Evolutionary conservation across 177 flowering plant genomes (phyloP), one percentile per base, ranked within the genome.

Genomic region (Vitis hybrid): DNA sequence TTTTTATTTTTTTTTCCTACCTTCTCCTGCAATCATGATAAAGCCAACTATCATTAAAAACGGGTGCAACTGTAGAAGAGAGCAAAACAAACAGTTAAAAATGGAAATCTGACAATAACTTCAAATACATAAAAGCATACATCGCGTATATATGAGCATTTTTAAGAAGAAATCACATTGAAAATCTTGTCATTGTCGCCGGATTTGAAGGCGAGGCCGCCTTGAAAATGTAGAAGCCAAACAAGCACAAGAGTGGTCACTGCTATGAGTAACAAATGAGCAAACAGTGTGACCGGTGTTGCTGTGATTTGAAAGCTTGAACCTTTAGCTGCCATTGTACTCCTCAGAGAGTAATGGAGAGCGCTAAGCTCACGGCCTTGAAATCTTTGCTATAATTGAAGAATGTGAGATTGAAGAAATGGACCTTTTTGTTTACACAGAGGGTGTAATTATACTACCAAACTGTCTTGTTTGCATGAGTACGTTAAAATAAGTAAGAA

Each of bases 221-320:
- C 79, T n/a, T 78, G 18, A 68, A 82, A 78, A 62, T 84, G 80
- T 1, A 83, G 78, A 11, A 84, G 77, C 85, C 86, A 84, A 62
- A 84, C 85, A 32, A 90, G 84, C 62, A 88, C 77, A 46, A 91
- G 83, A 5, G 79, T 76, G 6, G 72, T 55, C 13, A 88, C 74
- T 9, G 84, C 76, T 17, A 90, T 75, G 63, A 74, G 81, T 11
- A 86, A 27, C 71, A 91, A 66, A 69, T 88, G 90, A 0, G 84
- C 94, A 5, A 86, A 56, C 3, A 85, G n/a, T 1, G 82, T 76
- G 2, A 75, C 71, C 3, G 87, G 87, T 17, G 68, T 49, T 2
- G 80, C 77, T 0, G 78, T 62, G 6, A 76, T 46, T 55, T 71
- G 78, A 52, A 63, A 78, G 70, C 81, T 81, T 1, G 76, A 12